A percentile compares a stretch with the other conserved stretches of the same genome.
Evolutionary conservation across 2,329 filamentous ascomycete genomes (phyloP).

Genomic region (Thelonectria discophora): DNA sequence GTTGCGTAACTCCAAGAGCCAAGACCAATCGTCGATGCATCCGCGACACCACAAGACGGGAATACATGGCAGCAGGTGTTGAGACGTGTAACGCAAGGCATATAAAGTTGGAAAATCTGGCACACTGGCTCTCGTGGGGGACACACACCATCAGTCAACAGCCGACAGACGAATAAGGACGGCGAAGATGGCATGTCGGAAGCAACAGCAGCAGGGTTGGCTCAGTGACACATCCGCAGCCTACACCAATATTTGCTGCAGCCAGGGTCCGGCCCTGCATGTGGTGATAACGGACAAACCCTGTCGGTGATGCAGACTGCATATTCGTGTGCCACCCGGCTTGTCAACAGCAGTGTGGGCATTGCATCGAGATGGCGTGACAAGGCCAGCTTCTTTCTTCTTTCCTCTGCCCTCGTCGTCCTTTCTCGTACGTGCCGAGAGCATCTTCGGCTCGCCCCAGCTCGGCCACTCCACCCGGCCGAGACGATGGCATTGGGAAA

Average conservation of each 20-base stretch:
- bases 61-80: no score
- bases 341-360: constrained; percentile 1
- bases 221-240: background rate
- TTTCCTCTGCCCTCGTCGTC: background rate
- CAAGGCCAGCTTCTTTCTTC: constrained; percentile 1
- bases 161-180: no score
- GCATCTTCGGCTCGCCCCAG: constrained; percentile 1
- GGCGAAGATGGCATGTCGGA: no score
- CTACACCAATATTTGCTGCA: background rate
- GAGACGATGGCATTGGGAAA: background rate
- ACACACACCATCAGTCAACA: no score
- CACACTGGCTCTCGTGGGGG: no score
- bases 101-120: no score
- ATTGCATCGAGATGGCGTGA: constrained; percentile 10
- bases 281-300: constrained; percentile 1
- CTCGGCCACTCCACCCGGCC: constrained; percentile 7
- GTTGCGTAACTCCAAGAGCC: no score
- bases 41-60: no score
- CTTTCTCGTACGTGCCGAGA: constrained; percentile 8
- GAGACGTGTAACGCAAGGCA: no score
- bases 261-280: constrained; percentile 3
- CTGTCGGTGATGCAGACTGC: constrained; percentile 10
- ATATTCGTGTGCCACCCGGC: background rate
- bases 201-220: background rate
- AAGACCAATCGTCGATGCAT: no score